phyloP scores from a whole-genome alignment of 2,329 filamentous ascomycete genomes.

The Lachnellula occidentalis region DNA sequence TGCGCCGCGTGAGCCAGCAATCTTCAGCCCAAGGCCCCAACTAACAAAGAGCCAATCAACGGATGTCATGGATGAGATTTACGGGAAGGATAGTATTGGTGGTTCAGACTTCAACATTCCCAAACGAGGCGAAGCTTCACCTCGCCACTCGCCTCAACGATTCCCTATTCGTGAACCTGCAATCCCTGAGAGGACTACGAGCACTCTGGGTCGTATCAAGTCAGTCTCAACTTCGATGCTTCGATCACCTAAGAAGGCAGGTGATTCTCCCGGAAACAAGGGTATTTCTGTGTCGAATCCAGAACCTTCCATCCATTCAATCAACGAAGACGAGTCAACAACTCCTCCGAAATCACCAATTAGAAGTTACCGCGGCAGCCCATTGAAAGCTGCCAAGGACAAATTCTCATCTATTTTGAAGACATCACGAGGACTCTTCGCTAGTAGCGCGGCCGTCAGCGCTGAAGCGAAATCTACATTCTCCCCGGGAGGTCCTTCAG shows the following conservation, averaged over 20 bases:
- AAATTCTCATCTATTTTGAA: conserved; percentile 88
- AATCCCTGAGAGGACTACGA: conserved; percentile 27
- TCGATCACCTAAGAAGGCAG: conserved; percentile 41
- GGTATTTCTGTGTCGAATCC: conserved; percentile 55
- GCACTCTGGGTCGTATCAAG: conserved; percentile 49
- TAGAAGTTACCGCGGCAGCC: conserved; percentile 61
- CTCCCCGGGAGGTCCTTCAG: conserved; percentile 43
- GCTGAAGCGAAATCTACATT: conserved; percentile 56
- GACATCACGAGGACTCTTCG: conserved; percentile 79
- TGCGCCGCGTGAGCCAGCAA: conserved; percentile 25
- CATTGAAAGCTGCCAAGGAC: conserved; percentile 86
- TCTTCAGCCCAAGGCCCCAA: conserved; percentile 44
- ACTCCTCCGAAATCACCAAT: conserved; percentile 48
- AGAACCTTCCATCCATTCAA: conserved; percentile 48
- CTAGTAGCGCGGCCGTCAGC: conserved; percentile 63
- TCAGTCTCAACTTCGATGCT: conserved; percentile 58
- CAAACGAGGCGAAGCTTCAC: conserved; percentile 35
- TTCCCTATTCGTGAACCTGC: conserved; percentile 28
- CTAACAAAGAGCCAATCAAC: conserved; percentile 56
- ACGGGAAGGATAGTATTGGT: conserved; percentile 43
- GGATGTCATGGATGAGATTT: conserved; percentile 54
- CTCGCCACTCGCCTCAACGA: conserved; percentile 22
- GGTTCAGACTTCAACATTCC: conserved; percentile 43
- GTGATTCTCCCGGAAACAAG: conserved; percentile 45
- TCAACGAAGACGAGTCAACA: conserved; percentile 15